Percentiles rank a stretch among this genome's conserved stretches.
Evolutionary conservation across 2,329 filamentous ascomycete species (phyloP).

Genomic region (Aspergillus flavus): DNA sequence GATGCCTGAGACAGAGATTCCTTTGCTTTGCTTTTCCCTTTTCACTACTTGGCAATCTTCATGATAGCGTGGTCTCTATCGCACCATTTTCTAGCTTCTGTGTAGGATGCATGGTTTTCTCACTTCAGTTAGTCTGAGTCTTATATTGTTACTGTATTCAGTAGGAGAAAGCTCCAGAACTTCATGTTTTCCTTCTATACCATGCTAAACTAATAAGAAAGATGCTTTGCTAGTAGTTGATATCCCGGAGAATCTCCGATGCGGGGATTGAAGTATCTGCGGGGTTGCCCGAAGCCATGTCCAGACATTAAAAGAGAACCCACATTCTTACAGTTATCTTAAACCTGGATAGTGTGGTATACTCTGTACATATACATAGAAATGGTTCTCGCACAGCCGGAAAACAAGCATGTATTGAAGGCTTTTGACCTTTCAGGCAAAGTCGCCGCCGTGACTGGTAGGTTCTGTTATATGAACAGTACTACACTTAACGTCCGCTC

Average conservation of each 20-base stretch:
- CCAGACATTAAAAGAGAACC: neutral
- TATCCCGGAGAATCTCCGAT: neutral
- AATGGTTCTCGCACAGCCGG: constrained; percentile 25
- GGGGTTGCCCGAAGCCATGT: neutral
- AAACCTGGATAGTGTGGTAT: neutral
- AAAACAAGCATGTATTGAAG: constrained; percentile 29
- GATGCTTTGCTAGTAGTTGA: neutral
- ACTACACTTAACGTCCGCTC: fast-evolving
- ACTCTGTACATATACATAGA: neutral
- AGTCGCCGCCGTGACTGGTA: constrained; percentile 31
- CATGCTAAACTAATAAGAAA: too few species aligned
- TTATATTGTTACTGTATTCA: too few species aligned
- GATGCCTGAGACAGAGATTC: too few species aligned
- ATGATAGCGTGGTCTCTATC: too few species aligned
- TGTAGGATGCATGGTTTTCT: too few species aligned
- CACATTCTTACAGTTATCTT: too few species aligned
- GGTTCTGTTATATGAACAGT: neutral
- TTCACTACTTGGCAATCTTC: too few species aligned
- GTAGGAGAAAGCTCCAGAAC: too few species aligned
- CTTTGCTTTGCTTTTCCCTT: too few species aligned
- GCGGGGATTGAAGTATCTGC: neutral
- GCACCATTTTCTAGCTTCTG: too few species aligned
- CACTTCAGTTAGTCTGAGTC: too few species aligned
- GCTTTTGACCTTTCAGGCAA: constrained; percentile 33
- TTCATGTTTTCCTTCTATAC: too few species aligned